Conservation (phyloP, 2,329 filamentous ascomycete species). For the Colletotrichum incanum region DNA sequence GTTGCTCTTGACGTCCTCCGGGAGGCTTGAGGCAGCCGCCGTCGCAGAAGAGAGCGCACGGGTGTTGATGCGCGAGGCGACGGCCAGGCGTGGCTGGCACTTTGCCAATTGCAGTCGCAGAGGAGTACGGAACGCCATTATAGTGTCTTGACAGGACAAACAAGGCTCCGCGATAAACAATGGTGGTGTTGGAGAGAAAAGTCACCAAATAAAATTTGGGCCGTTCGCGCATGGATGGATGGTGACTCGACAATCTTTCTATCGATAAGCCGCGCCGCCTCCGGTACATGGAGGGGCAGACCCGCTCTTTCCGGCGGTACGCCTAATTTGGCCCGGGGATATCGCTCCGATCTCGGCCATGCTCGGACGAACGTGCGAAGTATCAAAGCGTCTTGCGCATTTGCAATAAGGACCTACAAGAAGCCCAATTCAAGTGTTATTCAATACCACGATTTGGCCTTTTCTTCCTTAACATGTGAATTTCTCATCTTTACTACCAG, state of each 20-base stretch:
- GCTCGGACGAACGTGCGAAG: not conserved
- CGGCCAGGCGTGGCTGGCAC: constrained; percentile 44
- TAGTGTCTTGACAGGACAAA: constrained; percentile 18
- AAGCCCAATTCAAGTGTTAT: not conserved
- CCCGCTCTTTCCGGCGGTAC: constrained; percentile 1
- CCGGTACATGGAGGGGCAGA: constrained; percentile 4
- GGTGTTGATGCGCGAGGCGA: constrained; percentile 49
- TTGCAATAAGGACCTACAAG: not conserved
- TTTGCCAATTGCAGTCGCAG: constrained; percentile 56
- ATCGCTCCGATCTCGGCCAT: constrained; percentile 22
- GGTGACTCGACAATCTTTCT: constrained; percentile 34
- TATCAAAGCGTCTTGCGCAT: not conserved
- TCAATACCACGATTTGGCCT: not conserved
- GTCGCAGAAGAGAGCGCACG: constrained; percentile 55
- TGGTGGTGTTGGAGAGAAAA: constrained; percentile 29
- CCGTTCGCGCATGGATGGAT: constrained; percentile 32
- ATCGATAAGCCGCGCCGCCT: constrained; percentile 37
- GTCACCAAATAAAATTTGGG: constrained; percentile 30
- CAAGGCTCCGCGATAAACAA: not conserved
- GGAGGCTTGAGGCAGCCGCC: constrained; percentile 54
- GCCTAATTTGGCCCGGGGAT: not conserved
- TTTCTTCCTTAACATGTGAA: no score
- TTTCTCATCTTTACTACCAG: no score
- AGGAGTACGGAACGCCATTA: constrained; percentile 59
- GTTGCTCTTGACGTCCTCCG: constrained; percentile 52